Evolutionary conservation across 2,329 filamentous ascomycete genomes (phyloP), one percentile per base, ranked within the genome.

Genomic region (Diaporthe aspalathi): DNA sequence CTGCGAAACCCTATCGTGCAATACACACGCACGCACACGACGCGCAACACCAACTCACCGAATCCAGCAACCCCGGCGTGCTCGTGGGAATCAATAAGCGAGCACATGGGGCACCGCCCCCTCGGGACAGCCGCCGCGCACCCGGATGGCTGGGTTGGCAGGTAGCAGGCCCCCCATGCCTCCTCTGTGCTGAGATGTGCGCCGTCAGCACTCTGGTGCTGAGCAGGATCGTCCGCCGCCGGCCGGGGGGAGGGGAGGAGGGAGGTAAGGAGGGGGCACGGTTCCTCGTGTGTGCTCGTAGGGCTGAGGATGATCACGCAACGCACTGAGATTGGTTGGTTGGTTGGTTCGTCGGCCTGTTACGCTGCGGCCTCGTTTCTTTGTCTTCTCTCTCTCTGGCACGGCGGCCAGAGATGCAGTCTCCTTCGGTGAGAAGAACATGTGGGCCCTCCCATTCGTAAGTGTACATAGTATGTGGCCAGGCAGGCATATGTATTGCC

Each of bases 291-390:
- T 69, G 65, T 70, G 35, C 35, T 38, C 14, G 49, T 50, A 72
- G 71, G 71, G 71, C 71, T 72, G 71, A 72, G 62, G 40, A 35
- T 27, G 50, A 5, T 5, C 32, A 68, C 63, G 62, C 47, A 38
- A 60, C 24, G 11, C 3, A 17, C 20, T 12, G 7, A 2, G 6
- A 2, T 38, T 38, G 6, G 35, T 38, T 38, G 35, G 35, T 11
- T 38, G 35, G 35, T 12, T 38, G 35, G 35, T 12, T n/a, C n/a
- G n/a, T n/a, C n/a, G 5, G 35, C 6, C 35, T 38, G 11, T 7
- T 11, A 8, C 11, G 35, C 32, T 32, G 5, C 32, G 32, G 32
- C 8, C 32, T 8, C 8, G 11, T 11, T 11, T 38, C 35, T 38
- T 38, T 38, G 6, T 38, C 35, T 38, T 38, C 9, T 14, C 29